Evolutionary conservation across 202 grass and related monocot genomes (phyloP).

Genomic region (Zoysia matrella): DNA sequence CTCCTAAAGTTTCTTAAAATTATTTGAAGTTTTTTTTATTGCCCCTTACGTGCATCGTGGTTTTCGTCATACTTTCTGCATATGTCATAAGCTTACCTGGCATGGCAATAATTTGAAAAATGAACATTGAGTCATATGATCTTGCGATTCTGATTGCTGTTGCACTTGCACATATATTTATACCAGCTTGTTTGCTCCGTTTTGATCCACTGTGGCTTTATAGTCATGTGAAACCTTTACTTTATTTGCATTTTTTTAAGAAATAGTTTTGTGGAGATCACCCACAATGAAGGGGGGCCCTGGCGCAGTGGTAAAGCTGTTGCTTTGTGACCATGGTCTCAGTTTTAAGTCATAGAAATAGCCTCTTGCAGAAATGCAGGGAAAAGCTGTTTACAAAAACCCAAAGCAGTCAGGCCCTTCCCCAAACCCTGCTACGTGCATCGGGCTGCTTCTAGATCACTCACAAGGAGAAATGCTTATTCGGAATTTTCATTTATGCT

Average conservation of each 20-base stretch:
- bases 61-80: background rate
- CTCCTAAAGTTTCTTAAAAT: background rate
- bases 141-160: slow-evolving; percentile 12
- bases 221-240: background rate
- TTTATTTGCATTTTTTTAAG: too few species aligned
- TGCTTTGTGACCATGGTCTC: too few species aligned
- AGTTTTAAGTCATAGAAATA: too few species aligned
- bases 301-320: too few species aligned
- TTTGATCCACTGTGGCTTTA: background rate
- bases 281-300: too few species aligned
- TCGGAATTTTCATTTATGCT: background rate
- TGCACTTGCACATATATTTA: background rate
- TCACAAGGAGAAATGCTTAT: background rate
- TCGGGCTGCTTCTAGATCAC: background rate
- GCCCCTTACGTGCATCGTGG: background rate
- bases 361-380: too few species aligned
- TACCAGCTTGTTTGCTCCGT: background rate
- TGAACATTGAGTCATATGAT: slow-evolving; percentile 1
- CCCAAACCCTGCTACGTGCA: too few species aligned
- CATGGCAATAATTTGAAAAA: background rate
- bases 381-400: too few species aligned
- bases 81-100: background rate
- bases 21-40: background rate
- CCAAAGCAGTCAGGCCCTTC: too few species aligned
- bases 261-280: too few species aligned